These are phyloP conservation scores for Paramecium caudatum DNA, from an alignment of 73 alveolate genomes.

Conservation along the genomic window DNA sequence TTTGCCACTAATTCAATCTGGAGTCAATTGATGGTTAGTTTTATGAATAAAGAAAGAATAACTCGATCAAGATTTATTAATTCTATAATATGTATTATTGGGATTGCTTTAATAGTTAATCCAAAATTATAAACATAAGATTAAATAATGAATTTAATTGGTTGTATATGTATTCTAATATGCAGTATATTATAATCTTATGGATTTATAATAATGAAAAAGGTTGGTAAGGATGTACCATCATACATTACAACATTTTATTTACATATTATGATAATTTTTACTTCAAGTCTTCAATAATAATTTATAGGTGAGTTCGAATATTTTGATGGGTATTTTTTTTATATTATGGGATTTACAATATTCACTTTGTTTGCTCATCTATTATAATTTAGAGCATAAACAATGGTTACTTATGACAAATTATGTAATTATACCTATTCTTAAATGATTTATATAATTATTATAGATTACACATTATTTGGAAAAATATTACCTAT, in stretches of 20 bases:
- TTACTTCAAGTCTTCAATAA: slow-evolving; percentile 30
- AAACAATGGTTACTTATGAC: slow-evolving; percentile 29
- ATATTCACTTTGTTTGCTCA: not conserved
- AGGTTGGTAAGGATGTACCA: slow-evolving; percentile 10
- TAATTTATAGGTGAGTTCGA: not conserved
- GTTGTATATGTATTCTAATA: not conserved
- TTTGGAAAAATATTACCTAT: not conserved
- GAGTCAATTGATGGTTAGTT: slow-evolving; percentile 48
- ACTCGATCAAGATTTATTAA: not conserved
- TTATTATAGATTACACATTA: not conserved
- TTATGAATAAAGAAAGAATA: slow-evolving; percentile 22
- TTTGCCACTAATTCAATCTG: slow-evolving; percentile 34
- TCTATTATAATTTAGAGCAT: not conserved
- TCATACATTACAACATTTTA: not conserved
- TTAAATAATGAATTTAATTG: not conserved
- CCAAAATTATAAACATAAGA: not conserved
- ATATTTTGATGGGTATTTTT: slow-evolving; percentile 21
- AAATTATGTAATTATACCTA: slow-evolving; percentile 25
- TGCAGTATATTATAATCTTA: not conserved
- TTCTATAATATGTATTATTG: slow-evolving; percentile 32
- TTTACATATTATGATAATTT: not conserved
- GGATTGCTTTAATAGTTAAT: not conserved
- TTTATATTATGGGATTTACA: not conserved
- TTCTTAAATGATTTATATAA: not conserved
- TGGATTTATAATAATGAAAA: slow-evolving; percentile 26